Percentiles rank a stretch among this genome's conserved stretches.
Evolutionary conservation across 2,329 filamentous ascomycete species (phyloP).

Genomic region (Talaromyces sp.): DNA sequence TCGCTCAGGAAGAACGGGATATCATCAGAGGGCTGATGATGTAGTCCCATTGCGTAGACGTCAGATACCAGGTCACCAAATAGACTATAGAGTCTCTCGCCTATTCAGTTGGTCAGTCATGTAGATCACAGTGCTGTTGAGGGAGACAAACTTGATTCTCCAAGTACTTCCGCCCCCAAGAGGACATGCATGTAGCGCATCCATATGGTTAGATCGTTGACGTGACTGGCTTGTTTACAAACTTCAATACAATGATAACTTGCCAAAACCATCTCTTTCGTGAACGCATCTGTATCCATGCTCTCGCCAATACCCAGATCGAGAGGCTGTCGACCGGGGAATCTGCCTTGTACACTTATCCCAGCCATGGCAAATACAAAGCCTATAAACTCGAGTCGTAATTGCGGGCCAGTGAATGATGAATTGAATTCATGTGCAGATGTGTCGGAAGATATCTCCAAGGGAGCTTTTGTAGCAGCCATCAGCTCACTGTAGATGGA

Average conservation of each 20-base stretch:
- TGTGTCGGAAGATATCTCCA: background rate
- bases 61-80: constrained; percentile 21
- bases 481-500: background rate
- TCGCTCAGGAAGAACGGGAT: constrained; percentile 28
- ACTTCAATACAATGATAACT: constrained; percentile 21
- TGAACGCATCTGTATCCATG: constrained; percentile 16
- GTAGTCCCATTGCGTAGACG: constrained; percentile 15
- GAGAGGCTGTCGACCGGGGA: background rate
- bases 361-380: constrained; percentile 23
- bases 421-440: background rate
- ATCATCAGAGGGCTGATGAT: background rate
- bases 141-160: constrained; percentile 16
- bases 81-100: constrained; percentile 12
- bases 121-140: background rate
- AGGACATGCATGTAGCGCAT: constrained; percentile 21
- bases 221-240: background rate
- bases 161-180: constrained; percentile 18
- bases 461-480: background rate
- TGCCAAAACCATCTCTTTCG: constrained; percentile 21
- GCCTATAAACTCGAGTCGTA: constrained; percentile 24
- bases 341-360: constrained; percentile 7
- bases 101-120: constrained; percentile 7
- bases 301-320: constrained; percentile 5
- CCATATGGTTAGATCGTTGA: constrained; percentile 21
- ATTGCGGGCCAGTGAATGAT: background rate